These are phyloP conservation scores for Rhodotorula babjevae DNA, from an alignment of 768 basidiomycete genomes.

Conservation along the genomic window DNA sequence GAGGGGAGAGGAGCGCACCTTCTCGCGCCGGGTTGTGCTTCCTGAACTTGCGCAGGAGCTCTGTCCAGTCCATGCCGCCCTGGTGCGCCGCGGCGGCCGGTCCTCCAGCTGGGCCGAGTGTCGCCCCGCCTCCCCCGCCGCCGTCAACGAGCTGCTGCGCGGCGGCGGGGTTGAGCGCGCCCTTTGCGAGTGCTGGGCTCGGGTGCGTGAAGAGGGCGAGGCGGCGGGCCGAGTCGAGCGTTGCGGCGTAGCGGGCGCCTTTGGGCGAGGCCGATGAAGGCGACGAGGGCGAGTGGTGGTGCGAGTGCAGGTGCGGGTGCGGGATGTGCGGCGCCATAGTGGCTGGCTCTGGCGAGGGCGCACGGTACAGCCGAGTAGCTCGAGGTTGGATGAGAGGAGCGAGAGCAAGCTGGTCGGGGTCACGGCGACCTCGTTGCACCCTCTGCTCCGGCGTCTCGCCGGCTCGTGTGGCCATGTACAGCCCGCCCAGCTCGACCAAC, in stretches of 20 bases:
- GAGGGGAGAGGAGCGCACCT: constrained; percentile 1
- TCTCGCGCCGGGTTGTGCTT: constrained; percentile 23
- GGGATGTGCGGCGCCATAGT: background rate
- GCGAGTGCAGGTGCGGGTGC: background rate
- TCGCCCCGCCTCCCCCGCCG: background rate
- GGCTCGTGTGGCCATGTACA: too few relatives aligned
- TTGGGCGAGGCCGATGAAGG: background rate
- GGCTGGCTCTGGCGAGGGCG: background rate
- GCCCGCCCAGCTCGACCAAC: too few relatives aligned
- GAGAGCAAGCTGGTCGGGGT: too few relatives aligned
- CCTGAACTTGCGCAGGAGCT: constrained; percentile 30
- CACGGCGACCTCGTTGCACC: too few relatives aligned
- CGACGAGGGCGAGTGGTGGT: background rate
- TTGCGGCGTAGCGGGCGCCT: constrained; percentile 15
- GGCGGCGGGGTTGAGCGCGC: background rate
- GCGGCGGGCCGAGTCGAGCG: constrained; percentile 20
- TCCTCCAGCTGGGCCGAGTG: background rate
- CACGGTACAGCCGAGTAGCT: background rate
- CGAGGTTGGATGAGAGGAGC: background rate
- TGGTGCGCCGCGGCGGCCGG: background rate
- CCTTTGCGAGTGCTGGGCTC: constrained; percentile 6
- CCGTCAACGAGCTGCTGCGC: background rate
- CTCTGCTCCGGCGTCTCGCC: too few relatives aligned
- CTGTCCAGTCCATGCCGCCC: constrained; percentile 25
- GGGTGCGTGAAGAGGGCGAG: background rate